Evolutionary conservation across 768 basidiomycete species (phyloP).

Genomic region (Phylloporus scabripes): DNA sequence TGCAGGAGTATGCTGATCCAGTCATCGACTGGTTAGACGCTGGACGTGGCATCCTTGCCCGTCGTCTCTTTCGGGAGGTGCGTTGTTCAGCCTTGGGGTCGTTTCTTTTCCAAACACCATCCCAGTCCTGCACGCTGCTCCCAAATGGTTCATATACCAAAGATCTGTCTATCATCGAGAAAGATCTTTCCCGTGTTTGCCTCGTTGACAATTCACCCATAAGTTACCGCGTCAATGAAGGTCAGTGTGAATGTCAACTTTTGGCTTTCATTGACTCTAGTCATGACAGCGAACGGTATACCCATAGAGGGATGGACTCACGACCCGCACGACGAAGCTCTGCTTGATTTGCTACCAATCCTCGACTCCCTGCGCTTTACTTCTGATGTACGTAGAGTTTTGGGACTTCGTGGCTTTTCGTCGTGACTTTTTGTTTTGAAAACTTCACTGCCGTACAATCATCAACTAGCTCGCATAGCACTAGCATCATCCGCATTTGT

Average conservation of each 20-base stretch:
- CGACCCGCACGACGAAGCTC: constrained; percentile 93
- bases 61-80: constrained; percentile 89
- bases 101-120: background rate
- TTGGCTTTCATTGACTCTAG: background rate
- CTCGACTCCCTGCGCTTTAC: constrained; percentile 96
- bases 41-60: constrained; percentile 82
- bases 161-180: constrained; percentile 81
- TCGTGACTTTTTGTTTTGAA: constrained; percentile 22
- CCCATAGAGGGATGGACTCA: constrained; percentile 99
- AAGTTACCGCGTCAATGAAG: constrained; percentile 89
- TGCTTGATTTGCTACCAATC: constrained; percentile 92
- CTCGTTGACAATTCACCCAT: constrained; percentile 95
- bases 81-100: constrained; percentile 26
- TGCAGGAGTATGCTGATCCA: constrained; percentile 99
- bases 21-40: constrained; percentile 99
- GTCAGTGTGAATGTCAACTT: constrained; percentile 39
- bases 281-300: constrained; percentile 81
- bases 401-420: constrained; percentile 64
- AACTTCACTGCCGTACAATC: constrained; percentile 4
- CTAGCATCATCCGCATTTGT: constrained; percentile 21
- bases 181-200: constrained; percentile 89
- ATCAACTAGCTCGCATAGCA: constrained; percentile 17
- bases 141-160: constrained; percentile 94
- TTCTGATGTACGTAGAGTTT: constrained; percentile 86
- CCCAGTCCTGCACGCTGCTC: constrained; percentile 85